Evolutionary conservation across 2,329 filamentous ascomycete genomes (phyloP).

Genomic region (Colletotrichum sp.): DNA sequence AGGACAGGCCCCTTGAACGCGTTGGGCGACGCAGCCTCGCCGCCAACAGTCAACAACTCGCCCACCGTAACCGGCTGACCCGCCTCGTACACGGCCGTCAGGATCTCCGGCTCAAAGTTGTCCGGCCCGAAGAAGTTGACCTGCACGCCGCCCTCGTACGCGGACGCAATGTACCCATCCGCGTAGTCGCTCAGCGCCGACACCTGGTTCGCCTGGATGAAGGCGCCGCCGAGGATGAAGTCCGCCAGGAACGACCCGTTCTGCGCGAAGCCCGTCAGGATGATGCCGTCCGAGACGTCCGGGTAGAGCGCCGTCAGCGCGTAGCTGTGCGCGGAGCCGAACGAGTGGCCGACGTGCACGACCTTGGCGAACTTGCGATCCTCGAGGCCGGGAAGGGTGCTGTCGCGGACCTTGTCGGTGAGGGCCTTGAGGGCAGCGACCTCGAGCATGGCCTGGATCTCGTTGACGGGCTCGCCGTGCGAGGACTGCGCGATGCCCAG

Average conservation of each 20-base stretch:
- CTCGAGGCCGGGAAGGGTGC: slow-evolving; percentile 46
- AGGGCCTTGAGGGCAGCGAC: slow-evolving; percentile 61
- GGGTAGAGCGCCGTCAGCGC: slow-evolving; percentile 57
- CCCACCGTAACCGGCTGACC: slow-evolving; percentile 64
- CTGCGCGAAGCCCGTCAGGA: slow-evolving; percentile 65
- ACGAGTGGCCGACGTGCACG: slow-evolving; percentile 68
- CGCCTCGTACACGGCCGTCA: slow-evolving; percentile 47
- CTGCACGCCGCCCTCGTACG: slow-evolving; percentile 52
- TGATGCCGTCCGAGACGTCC: slow-evolving; percentile 58
- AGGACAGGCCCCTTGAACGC: slow-evolving; percentile 59
- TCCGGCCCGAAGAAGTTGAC: slow-evolving; percentile 57
- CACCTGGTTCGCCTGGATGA: slow-evolving; percentile 45
- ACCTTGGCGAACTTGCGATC: slow-evolving; percentile 42
- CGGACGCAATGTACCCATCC: slow-evolving; percentile 58
- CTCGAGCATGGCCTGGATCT: slow-evolving; percentile 64
- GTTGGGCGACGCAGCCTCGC: slow-evolving; percentile 34
- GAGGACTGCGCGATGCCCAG: slow-evolving; percentile 64
- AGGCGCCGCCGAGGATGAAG: slow-evolving; percentile 51
- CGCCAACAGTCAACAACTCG: slow-evolving; percentile 62
- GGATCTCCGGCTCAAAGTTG: slow-evolving; percentile 59
- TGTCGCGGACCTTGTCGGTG: slow-evolving; percentile 52
- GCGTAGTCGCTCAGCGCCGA: slow-evolving; percentile 36
- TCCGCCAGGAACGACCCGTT: slow-evolving; percentile 46
- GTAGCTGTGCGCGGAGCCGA: slow-evolving; percentile 64
- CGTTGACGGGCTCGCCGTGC: slow-evolving; percentile 62